Evolutionary conservation across 805 yeast species (phyloP).

Genomic region (Lachancea dasiensis): DNA sequence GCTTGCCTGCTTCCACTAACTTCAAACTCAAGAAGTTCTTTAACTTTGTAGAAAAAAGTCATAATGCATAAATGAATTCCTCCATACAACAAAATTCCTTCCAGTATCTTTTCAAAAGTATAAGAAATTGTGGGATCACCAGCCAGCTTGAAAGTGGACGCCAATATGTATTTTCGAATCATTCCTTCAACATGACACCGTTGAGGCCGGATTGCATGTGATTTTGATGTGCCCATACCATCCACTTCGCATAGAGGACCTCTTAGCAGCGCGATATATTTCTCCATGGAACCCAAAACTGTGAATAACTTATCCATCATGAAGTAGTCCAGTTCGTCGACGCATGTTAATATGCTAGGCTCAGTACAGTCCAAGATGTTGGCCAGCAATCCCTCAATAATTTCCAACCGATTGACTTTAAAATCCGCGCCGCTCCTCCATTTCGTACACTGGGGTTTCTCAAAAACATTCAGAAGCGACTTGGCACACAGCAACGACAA

Average conservation of each 20-base stretch:
- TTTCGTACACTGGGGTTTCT: background rate
- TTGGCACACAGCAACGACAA: slow-evolving; percentile 14
- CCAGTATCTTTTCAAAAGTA: slow-evolving; percentile 36
- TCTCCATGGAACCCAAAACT: slow-evolving; percentile 16
- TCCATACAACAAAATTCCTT: slow-evolving; percentile 41
- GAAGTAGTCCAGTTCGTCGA: slow-evolving; percentile 9
- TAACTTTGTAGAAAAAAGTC: slow-evolving; percentile 38
- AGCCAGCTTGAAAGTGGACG: slow-evolving; percentile 25
- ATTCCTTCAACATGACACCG: slow-evolving; percentile 28
- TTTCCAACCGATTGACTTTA: slow-evolving; percentile 11
- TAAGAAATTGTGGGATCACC: slow-evolving; percentile 36
- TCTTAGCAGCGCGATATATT: slow-evolving; percentile 14
- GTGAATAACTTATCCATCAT: slow-evolving; percentile 16
- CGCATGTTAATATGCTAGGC: slow-evolving; percentile 11
- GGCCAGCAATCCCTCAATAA: slow-evolving; percentile 15
- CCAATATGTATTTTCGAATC: slow-evolving; percentile 37
- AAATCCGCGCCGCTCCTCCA: slow-evolving; percentile 2
- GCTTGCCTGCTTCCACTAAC: too few relatives aligned
- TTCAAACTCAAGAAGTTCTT: slow-evolving; percentile 27
- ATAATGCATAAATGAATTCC: slow-evolving; percentile 38
- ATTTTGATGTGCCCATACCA: slow-evolving; percentile 3
- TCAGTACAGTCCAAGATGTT: slow-evolving; percentile 15
- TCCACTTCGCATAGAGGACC: slow-evolving; percentile 17
- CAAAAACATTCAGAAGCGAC: slow-evolving; percentile 12
- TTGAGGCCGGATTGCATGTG: slow-evolving; percentile 13